phyloP scores from a whole-genome alignment of 1,284 basidiomycete genomes.

The Caloboletus firmus region DNA sequence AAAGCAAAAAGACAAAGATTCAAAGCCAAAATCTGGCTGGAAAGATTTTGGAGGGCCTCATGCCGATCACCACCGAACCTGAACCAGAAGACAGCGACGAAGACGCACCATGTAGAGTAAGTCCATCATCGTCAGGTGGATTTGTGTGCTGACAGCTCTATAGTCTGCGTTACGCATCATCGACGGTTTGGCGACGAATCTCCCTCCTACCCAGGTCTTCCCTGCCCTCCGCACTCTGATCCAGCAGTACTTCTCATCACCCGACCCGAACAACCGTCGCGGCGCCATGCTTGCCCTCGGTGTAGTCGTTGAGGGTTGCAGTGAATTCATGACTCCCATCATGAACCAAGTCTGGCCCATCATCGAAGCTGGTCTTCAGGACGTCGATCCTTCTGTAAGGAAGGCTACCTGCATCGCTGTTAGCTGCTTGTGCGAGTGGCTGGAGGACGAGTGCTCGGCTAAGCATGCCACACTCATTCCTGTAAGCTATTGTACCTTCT shows the following conservation, averaged over 20 bases:
- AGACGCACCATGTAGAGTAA: slow-evolving; percentile 86
- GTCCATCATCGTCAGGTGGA: slow-evolving; percentile 28
- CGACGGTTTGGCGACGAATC: slow-evolving; percentile 89
- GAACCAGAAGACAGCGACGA: slow-evolving; percentile 88
- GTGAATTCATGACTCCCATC: slow-evolving; percentile 95
- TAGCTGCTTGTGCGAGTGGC: slow-evolving; percentile 97
- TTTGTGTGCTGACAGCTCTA: slow-evolving; percentile 15
- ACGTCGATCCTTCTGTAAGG: slow-evolving; percentile 82
- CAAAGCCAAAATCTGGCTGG: slow-evolving; percentile 85
- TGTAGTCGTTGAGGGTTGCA: slow-evolving; percentile 96
- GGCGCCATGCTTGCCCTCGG: slow-evolving; percentile 96
- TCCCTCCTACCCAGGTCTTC: slow-evolving; percentile 97
- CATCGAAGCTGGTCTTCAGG: slow-evolving; percentile 87
- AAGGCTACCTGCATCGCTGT: slow-evolving; percentile 95
- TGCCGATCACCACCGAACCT: slow-evolving; percentile 92
- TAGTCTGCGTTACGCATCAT: slow-evolving; percentile 93
- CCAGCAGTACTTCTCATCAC: slow-evolving; percentile 78
- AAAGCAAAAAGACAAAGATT: slow-evolving; percentile 94
- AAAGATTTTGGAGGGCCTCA: slow-evolving; percentile 86
- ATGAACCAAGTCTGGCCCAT: slow-evolving; percentile 94
- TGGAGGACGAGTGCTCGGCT: slow-evolving; percentile 89
- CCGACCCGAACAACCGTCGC: slow-evolving; percentile 80
- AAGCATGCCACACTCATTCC: slow-evolving; percentile 88
- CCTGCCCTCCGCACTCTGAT: slow-evolving; percentile 85
- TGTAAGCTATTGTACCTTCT: slow-evolving; percentile 44